Evolutionary conservation across 2,329 filamentous ascomycete species (phyloP).

Genomic region (Epichloe hybrida): DNA sequence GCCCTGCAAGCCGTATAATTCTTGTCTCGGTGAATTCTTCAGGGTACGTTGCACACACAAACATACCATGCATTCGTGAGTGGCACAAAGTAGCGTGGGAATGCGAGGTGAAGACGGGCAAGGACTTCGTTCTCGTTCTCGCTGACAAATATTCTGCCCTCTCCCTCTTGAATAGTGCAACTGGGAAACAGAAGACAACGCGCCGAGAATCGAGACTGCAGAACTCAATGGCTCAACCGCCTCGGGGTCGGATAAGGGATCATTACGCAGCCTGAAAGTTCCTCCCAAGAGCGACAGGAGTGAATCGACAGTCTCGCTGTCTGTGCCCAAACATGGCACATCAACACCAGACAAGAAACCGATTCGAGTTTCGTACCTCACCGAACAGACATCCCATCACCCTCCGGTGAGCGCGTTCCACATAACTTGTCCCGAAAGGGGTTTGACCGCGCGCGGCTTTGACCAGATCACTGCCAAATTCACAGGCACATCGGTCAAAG

Average conservation of each 20-base stretch:
- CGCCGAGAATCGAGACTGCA: conserved; percentile 47
- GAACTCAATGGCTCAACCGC: conserved; percentile 20
- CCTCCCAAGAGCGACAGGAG: conserved; percentile 30
- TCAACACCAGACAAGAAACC: conserved; percentile 27
- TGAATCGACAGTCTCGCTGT: conserved; percentile 34
- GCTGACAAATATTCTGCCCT: not conserved
- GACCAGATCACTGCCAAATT: conserved; percentile 97
- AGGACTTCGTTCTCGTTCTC: not conserved
- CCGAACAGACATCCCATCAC: conserved; percentile 96
- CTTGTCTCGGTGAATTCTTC: conserved; percentile 93
- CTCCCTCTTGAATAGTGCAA: conserved; percentile 50
- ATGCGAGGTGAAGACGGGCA: not conserved
- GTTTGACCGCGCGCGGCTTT: conserved; percentile 75
- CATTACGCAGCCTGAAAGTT: conserved; percentile 35
- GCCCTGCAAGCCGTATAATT: conserved; percentile 98
- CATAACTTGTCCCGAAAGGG: conserved; percentile 82
- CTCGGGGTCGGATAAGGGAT: conserved; percentile 24
- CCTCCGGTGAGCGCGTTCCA: conserved; percentile 94
- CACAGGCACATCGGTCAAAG: conserved; percentile 86
- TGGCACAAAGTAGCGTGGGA: conserved; percentile 7
- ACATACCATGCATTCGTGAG: not conserved
- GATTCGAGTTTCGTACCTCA: conserved; percentile 85
- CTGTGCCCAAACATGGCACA: conserved; percentile 35
- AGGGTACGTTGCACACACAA: conserved; percentile 40
- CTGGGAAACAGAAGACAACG: conserved; percentile 79